phyloP scores from a whole-genome alignment of 768 basidiomycete genomes.

The Lentinula detonsa region DNA sequence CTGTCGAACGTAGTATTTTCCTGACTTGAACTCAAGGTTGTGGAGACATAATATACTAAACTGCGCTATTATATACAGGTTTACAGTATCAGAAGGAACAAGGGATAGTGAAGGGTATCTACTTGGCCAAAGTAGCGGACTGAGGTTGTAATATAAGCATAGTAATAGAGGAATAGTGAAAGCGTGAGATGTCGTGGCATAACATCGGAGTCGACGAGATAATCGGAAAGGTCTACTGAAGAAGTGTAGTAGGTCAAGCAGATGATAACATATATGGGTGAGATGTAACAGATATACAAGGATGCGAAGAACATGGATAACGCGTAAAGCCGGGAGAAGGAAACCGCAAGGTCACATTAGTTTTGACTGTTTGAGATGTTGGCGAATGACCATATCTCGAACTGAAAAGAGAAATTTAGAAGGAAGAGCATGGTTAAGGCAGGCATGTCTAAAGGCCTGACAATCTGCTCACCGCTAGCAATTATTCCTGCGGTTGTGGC shows the following conservation, averaged over 20 bases:
- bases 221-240: background rate
- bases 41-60: background rate
- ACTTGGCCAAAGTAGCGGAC: too few species aligned
- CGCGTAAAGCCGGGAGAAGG: background rate
- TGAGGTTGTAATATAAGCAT: too few species aligned
- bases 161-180: background rate
- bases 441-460: background rate
- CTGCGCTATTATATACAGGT: background rate
- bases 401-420: slow-evolving; percentile 31
- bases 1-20: too few species aligned
- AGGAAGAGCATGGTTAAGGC: background rate
- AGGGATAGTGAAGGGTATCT: background rate
- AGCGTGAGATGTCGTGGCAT: background rate
- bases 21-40: too few species aligned
- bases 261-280: background rate
- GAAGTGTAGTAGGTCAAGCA: background rate
- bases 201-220: background rate
- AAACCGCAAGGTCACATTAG: slow-evolving; percentile 38
- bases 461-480: slow-evolving; percentile 52
- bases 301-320: too few species aligned
- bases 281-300: background rate
- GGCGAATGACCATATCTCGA: slow-evolving; percentile 76
- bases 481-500: slow-evolving; percentile 72
- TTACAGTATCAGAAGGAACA: background rate
- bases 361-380: slow-evolving; percentile 70